These are phyloP conservation scores for Raffaelea ambrosiae DNA, from an alignment of 2,329 filamentous ascomycete genomes.

Conservation along the genomic window DNA sequence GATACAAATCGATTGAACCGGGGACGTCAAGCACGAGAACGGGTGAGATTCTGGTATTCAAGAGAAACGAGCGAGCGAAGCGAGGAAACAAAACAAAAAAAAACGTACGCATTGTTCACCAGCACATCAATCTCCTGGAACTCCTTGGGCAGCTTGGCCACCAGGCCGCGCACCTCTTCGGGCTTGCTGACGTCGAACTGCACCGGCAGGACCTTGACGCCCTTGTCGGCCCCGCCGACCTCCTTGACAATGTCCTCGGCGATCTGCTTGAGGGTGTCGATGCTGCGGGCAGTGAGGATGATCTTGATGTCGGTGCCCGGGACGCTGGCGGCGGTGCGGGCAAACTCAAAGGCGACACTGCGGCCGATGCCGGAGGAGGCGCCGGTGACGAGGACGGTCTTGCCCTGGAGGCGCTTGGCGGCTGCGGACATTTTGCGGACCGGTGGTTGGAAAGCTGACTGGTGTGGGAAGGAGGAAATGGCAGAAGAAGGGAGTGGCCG, in stretches of 20 bases:
- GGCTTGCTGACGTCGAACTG: constrained; percentile 82
- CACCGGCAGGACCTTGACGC: constrained; percentile 73
- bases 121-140: constrained; percentile 80
- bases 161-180: constrained; percentile 64
- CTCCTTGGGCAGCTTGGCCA: constrained; percentile 65
- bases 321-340: constrained; percentile 62
- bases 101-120: constrained; percentile 86
- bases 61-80: not conserved
- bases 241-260: constrained; percentile 68
- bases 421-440: constrained; percentile 12
- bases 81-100: not conserved
- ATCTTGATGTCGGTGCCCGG: constrained; percentile 55
- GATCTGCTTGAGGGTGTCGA: constrained; percentile 69
- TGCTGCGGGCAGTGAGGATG: constrained; percentile 78
- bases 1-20: not conserved
- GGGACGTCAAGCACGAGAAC: too few species aligned
- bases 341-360: constrained; percentile 82
- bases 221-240: constrained; percentile 71
- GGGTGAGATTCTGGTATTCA: too few species aligned
- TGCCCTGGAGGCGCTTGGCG: constrained; percentile 80
- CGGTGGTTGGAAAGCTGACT: too few species aligned
- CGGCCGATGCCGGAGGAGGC: constrained; percentile 88
- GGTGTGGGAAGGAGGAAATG: not conserved
- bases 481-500: not conserved
- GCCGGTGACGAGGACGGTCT: constrained; percentile 86